A percentile compares a stretch with the other conserved stretches of the same genome.
phyloP scores from a whole-genome alignment of 2,329 filamentous ascomycete species.

The Didymella pomorum region DNA sequence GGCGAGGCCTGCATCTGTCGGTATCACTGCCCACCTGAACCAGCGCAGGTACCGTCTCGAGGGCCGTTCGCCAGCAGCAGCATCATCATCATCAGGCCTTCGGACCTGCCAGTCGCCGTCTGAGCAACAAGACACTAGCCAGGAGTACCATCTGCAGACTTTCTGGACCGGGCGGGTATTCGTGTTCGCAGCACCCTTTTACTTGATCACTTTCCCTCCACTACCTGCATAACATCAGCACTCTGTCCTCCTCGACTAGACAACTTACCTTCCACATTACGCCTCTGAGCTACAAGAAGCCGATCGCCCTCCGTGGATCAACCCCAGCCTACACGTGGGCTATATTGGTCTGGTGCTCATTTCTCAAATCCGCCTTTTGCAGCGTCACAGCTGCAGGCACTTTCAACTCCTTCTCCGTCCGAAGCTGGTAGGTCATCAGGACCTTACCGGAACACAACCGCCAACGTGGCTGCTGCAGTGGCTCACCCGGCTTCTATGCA shows the following conservation, averaged over 20 bases:
- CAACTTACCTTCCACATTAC: slow-evolving; percentile 38
- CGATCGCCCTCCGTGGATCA: slow-evolving; percentile 60
- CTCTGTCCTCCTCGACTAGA: slow-evolving; percentile 45
- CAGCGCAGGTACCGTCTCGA: slow-evolving; percentile 50
- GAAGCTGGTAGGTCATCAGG: slow-evolving; percentile 54
- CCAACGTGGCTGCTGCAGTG: slow-evolving; percentile 70
- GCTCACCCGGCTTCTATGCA: slow-evolving; percentile 69
- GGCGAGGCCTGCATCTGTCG: slow-evolving; percentile 54
- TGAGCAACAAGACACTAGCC: slow-evolving; percentile 41
- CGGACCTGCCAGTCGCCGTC: slow-evolving; percentile 40
- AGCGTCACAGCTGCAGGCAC: slow-evolving; percentile 51
- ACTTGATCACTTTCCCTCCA: slow-evolving; percentile 43
- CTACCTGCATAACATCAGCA: slow-evolving; percentile 44
- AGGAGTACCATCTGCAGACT: slow-evolving; percentile 41
- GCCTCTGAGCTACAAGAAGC: slow-evolving; percentile 41
- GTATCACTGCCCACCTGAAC: slow-evolving; percentile 50
- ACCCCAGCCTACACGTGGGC: slow-evolving; percentile 57
- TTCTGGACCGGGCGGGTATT: slow-evolving; percentile 34
- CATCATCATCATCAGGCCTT: slow-evolving; percentile 39
- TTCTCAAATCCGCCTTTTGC: slow-evolving; percentile 48
- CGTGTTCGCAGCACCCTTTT: slow-evolving; percentile 42
- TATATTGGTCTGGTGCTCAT: slow-evolving; percentile 57
- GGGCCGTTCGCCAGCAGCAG: slow-evolving; percentile 39
- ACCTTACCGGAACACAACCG: slow-evolving; percentile 56
- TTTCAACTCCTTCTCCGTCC: slow-evolving; percentile 52